Evolutionary conservation across 1,284 basidiomycete genomes (phyloP).

Genomic region (Apiotrichum gracile): DNA sequence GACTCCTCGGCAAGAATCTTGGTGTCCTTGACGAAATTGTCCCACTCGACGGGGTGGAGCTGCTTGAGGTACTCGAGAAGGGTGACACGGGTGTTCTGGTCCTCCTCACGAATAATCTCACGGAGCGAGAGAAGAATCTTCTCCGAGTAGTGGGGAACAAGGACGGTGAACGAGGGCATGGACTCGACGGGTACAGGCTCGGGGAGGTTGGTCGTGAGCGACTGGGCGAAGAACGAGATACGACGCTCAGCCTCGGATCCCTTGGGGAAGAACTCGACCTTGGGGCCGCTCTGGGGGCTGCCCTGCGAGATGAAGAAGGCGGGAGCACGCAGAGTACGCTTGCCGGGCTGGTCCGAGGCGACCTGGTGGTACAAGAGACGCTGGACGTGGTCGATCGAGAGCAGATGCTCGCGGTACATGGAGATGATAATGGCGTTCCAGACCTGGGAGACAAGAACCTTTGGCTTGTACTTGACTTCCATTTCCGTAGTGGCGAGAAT

Average conservation of each 20-base stretch:
- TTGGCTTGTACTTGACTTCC: conserved; percentile 95
- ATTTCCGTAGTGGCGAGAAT: conserved; percentile 82
- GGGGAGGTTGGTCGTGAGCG: conserved; percentile 80
- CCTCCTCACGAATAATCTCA: conserved; percentile 94
- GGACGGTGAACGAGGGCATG: conserved; percentile 94
- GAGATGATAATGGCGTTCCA: conserved; percentile 99
- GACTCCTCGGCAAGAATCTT: conserved; percentile 98
- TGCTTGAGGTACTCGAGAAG: conserved; percentile 96
- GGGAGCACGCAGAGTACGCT: conserved; percentile 80
- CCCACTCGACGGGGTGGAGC: conserved; percentile 96
- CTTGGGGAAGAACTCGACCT: conserved; percentile 86
- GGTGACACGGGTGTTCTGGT: conserved; percentile 90
- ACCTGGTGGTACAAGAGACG: conserved; percentile 92
- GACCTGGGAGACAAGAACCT: conserved; percentile 93
- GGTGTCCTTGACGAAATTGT: conserved; percentile 99
- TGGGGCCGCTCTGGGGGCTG: conserved; percentile 61
- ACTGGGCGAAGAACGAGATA: conserved; percentile 95
- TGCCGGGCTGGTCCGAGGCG: conserved; percentile 70
- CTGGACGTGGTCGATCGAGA: conserved; percentile 93
- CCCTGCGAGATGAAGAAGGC: conserved; percentile 91
- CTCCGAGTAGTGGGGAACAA: conserved; percentile 93
- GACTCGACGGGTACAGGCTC: conserved; percentile 86
- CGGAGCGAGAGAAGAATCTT: conserved; percentile 89
- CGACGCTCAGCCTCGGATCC: conserved; percentile 89
- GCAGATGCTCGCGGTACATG: conserved; percentile 96